A percentile compares a stretch with the other conserved stretches of the same genome.
Evolutionary conservation across 108 stramenopile genomes (phyloP).

Genomic region (Seminavis robusta): DNA sequence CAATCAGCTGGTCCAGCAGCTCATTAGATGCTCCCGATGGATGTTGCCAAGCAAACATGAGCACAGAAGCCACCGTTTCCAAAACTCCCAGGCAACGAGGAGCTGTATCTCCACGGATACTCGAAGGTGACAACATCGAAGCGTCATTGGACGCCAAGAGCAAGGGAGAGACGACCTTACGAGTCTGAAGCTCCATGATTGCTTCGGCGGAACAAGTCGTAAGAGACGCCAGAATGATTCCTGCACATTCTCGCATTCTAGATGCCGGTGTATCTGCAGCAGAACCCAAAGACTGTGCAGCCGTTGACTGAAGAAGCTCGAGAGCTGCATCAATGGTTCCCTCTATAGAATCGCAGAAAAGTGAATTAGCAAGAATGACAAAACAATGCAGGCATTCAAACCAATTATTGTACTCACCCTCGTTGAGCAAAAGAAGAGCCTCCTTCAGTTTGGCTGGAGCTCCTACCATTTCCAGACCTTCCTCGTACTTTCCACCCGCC

Average conservation of each 20-base stretch:
- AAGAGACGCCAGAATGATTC: slow-evolving; percentile 54
- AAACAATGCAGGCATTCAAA: too few species aligned
- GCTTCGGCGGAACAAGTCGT: slow-evolving; percentile 63
- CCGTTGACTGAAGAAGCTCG: slow-evolving; percentile 37
- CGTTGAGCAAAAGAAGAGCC: slow-evolving; percentile 36
- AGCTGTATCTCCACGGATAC: slow-evolving; percentile 64
- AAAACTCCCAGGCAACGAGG: slow-evolving; percentile 64
- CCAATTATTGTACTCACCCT: too few species aligned
- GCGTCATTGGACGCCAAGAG: slow-evolving; percentile 48
- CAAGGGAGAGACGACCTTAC: slow-evolving; percentile 49
- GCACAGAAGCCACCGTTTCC: slow-evolving; percentile 52
- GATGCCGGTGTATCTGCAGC: slow-evolving; percentile 50
- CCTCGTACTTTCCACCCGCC: slow-evolving; percentile 41
- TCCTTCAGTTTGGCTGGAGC: slow-evolving; percentile 30
- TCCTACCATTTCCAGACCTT: slow-evolving; percentile 29
- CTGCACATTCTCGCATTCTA: slow-evolving; percentile 62
- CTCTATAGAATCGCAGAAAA: too few species aligned
- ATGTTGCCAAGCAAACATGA: slow-evolving; percentile 63
- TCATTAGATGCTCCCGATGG: slow-evolving; percentile 39
- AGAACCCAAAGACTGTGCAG: slow-evolving; percentile 53
- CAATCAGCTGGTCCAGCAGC: slow-evolving; percentile 55
- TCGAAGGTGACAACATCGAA: slow-evolving; percentile 43
- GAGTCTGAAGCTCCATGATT: slow-evolving; percentile 53
- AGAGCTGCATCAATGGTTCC: slow-evolving; percentile 33
- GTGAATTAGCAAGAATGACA: too few species aligned